phyloP scores from a whole-genome alignment of 768 basidiomycete genomes.

The Rhizopogon vinicolor region DNA sequence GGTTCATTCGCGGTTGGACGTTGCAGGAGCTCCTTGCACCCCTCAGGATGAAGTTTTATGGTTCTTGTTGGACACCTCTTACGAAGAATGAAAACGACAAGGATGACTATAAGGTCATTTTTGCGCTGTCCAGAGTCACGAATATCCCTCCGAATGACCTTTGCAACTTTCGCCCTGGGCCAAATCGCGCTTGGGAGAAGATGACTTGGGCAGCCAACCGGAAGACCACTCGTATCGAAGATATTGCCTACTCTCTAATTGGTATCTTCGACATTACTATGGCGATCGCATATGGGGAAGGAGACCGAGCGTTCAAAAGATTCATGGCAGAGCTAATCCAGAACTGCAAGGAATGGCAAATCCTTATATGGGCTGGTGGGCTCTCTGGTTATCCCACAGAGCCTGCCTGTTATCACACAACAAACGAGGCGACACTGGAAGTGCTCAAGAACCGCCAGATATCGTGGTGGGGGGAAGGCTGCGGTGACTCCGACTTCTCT shows the following conservation, averaged over 20 bases:
- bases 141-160: conserved; percentile 2
- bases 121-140: background rate
- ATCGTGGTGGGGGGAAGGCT: background rate
- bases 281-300: conserved; percentile 13
- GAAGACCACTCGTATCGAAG: conserved; percentile 13
- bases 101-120: background rate
- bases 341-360: conserved; percentile 6
- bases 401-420: background rate
- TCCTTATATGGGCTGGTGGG: conserved; percentile 3
- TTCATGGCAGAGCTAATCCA: conserved; percentile 5
- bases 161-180: background rate
- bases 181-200: conserved; percentile 1
- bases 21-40: conserved; percentile 11
- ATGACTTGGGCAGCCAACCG: conserved; percentile 11
- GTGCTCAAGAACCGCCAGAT: background rate
- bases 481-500: background rate
- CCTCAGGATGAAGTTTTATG: conserved; percentile 7
- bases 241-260: conserved; percentile 12
- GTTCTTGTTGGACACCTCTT: conserved; percentile 4
- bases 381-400: background rate
- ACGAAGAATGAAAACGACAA: background rate
- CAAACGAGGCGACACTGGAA: background rate
- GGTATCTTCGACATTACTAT: conserved; percentile 11
- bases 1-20: conserved; percentile 14
- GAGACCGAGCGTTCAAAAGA: conserved; percentile 10